A percentile compares a stretch with the other conserved stretches of the same genome.
phyloP scores from a whole-genome alignment of 371 early-diverging fungal genomes.

The Mortierella sp. region DNA sequence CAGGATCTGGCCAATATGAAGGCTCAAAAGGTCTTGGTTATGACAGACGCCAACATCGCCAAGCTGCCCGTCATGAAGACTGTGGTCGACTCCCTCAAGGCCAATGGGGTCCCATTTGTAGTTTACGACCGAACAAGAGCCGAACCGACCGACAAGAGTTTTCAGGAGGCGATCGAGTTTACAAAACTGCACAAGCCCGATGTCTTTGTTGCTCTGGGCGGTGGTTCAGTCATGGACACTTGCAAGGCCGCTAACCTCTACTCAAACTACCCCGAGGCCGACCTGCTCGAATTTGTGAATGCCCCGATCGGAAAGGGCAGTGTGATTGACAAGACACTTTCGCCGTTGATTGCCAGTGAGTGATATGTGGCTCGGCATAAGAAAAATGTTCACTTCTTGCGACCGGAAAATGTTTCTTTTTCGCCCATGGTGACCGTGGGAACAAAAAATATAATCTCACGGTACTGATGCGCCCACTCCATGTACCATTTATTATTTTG shows the following conservation, averaged over 20 bases:
- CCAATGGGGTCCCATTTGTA: constrained; percentile 74
- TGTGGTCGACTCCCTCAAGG: constrained; percentile 82
- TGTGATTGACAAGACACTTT: constrained; percentile 76
- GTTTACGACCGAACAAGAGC: constrained; percentile 84
- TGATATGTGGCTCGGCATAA: neutral
- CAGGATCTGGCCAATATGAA: constrained; percentile 85
- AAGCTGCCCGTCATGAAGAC: constrained; percentile 81
- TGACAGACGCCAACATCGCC: constrained; percentile 86
- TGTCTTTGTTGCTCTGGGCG: constrained; percentile 92
- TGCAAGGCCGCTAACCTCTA: constrained; percentile 93
- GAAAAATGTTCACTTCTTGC: too few relatives aligned
- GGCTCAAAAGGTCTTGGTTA: constrained; percentile 85
- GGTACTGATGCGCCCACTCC: neutral
- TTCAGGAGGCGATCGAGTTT: constrained; percentile 85
- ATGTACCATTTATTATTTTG: neutral
- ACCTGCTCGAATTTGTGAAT: constrained; percentile 93
- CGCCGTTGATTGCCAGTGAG: constrained; percentile 85
- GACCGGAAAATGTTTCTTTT: too few relatives aligned
- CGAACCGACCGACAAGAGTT: constrained; percentile 87
- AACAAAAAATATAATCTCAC: too few relatives aligned
- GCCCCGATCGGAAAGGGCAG: constrained; percentile 92
- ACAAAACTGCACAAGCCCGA: constrained; percentile 80
- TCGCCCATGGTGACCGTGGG: too few relatives aligned
- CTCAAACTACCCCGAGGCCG: constrained; percentile 83
- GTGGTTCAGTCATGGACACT: constrained; percentile 94